phyloP scores from a whole-genome alignment of 2,329 filamentous ascomycete species.

The Zasmidium angulare region DNA sequence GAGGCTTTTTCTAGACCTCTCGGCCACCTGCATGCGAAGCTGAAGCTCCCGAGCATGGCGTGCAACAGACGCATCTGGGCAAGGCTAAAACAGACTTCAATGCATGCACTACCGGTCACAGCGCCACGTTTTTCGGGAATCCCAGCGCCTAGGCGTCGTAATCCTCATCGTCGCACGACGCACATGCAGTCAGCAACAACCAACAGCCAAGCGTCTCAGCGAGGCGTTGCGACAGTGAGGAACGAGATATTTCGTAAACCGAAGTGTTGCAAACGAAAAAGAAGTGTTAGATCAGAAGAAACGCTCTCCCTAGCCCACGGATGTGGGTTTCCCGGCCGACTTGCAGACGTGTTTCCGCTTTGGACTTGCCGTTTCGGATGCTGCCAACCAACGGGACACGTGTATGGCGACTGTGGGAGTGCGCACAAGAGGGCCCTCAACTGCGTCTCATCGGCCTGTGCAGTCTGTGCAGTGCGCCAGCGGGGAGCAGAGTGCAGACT shows the following conservation, averaged over 20 bases:
- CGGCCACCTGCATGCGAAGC: too few species aligned
- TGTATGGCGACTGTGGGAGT: background rate
- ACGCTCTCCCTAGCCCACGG: background rate
- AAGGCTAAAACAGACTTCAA: background rate
- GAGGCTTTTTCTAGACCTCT: too few species aligned
- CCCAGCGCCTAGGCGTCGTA: background rate
- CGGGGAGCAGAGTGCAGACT: background rate
- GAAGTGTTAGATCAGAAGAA: background rate
- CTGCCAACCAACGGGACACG: background rate
- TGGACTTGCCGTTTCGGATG: background rate
- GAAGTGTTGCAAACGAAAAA: background rate
- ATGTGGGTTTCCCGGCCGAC: background rate
- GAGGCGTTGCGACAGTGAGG: background rate
- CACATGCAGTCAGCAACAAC: background rate
- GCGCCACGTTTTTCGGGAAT: background rate
- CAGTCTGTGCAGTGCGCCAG: background rate
- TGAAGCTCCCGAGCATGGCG: background rate
- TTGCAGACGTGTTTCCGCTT: background rate
- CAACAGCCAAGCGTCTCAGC: background rate
- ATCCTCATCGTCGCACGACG: too few species aligned
- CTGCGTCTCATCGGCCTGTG: background rate
- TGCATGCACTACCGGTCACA: background rate
- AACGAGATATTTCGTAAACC: too few species aligned
- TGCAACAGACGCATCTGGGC: background rate
- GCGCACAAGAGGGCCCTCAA: background rate